These are phyloP conservation scores for Stephanodiscus minutulus DNA, from an alignment of 108 stramenopile genomes.

Conservation along the genomic window DNA sequence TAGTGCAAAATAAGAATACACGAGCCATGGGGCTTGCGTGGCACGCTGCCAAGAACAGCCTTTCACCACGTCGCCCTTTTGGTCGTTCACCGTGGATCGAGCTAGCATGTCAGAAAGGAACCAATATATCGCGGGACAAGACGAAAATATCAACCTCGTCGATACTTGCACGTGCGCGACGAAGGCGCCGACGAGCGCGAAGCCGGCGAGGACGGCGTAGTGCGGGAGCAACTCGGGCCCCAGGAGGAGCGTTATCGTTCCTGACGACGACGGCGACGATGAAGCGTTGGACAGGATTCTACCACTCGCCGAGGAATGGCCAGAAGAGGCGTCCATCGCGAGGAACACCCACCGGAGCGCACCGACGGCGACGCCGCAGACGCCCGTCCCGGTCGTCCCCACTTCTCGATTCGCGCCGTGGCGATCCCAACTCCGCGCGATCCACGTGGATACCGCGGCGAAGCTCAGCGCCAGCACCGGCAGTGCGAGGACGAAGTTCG, in stretches of 20 bases:
- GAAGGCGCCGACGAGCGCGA: constrained; percentile 59
- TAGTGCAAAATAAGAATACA: constrained; percentile 57
- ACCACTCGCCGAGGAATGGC: background rate
- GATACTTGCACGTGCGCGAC: constrained; percentile 88
- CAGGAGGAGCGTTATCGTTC: constrained; percentile 22
- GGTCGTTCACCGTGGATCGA: background rate
- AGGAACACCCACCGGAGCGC: constrained; percentile 35
- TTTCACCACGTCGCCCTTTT: constrained; percentile 1
- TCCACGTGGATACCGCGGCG: constrained; percentile 59
- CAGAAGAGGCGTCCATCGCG: constrained; percentile 34
- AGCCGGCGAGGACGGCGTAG: constrained; percentile 73
- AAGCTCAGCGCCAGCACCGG: constrained; percentile 61
- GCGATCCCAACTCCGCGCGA: constrained; percentile 51
- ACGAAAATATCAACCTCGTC: constrained; percentile 80
- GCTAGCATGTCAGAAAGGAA: constrained; percentile 38
- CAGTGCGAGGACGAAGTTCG: constrained; percentile 80
- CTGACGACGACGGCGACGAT: background rate
- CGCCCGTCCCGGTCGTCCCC: background rate
- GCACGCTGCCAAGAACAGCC: background rate
- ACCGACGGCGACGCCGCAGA: background rate
- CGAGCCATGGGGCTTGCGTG: constrained; percentile 6
- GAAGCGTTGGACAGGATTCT: too few species aligned
- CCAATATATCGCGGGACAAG: constrained; percentile 85
- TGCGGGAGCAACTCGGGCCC: constrained; percentile 56
- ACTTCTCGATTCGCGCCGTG: constrained; percentile 3